These are phyloP conservation scores for Fusarium nodosum DNA, from an alignment of 2,329 filamentous ascomycete species.

Conservation along the genomic window DNA sequence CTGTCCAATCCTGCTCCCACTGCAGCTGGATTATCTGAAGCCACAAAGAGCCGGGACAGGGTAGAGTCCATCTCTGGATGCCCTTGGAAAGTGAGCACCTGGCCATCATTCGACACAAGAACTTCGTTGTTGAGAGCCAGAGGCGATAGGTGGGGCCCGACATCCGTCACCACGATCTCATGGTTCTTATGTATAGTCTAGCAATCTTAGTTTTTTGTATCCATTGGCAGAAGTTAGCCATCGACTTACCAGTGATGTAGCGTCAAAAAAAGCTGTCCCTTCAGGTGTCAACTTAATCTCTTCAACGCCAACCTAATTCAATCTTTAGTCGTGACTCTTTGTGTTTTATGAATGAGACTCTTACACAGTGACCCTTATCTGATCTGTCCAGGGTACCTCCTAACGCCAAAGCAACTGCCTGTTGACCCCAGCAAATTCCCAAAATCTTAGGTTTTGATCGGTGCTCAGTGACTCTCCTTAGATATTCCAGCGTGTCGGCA, in stretches of 20 bases:
- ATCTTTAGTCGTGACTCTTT: neutral
- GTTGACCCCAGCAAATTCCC: slow-evolving; percentile 13
- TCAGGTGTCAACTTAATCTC: neutral
- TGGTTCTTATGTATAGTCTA: slow-evolving; percentile 11
- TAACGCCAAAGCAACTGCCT: slow-evolving; percentile 1
- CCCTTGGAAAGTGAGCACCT: neutral
- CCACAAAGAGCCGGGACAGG: neutral
- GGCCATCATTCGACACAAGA: neutral
- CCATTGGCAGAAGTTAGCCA: accelerated
- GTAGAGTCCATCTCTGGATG: slow-evolving; percentile 1
- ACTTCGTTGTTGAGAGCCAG: slow-evolving; percentile 1
- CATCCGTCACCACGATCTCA: neutral
- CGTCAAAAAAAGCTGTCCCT: neutral
- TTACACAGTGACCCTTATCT: neutral
- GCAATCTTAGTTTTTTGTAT: accelerated
- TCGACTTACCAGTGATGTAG: neutral
- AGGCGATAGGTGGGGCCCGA: neutral
- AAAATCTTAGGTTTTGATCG: neutral
- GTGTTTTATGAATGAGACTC: accelerated
- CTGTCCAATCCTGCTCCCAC: no score
- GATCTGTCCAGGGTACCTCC: neutral
- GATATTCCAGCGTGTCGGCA: neutral
- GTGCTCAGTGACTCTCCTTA: accelerated
- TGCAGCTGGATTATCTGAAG: neutral
- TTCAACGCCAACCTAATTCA: neutral